Evolutionary conservation across 129 eudicot genomes (phyloP), one percentile per base, ranked within the genome.

Genomic region (Gnaphalium uliginosum): DNA sequence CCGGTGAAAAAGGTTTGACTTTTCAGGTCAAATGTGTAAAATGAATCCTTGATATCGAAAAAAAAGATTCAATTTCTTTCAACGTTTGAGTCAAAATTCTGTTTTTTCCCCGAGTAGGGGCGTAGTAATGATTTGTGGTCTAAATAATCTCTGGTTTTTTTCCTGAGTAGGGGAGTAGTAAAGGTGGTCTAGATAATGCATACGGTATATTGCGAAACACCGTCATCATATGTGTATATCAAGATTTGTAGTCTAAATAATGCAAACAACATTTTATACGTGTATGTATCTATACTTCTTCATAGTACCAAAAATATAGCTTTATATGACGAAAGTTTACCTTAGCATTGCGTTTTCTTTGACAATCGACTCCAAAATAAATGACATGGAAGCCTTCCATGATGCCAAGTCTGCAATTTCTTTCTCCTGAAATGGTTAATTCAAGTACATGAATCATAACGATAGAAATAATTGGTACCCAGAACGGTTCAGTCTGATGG

Each of bases 341-440:
- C 98, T 90, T 46, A 94, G 62, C 73, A 84, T 85, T 85, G 62
- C 59, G 69, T 87, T 94, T 83, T 90, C 93, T 53, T 69, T 82
- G 58, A 82, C 82, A 67, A 85, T 17, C 4, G 74, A 85, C 35
- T 87, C 96, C 74, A 94, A 30, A 73, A 74, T 87, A 13, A 87
- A 76, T 0, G 90, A 81, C 32, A 89, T 82, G 9, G 72, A 78
- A 81, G 72, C 76, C 71, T 86, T 94, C 97, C 97, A 90, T 1
- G 87, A 72, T 69, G 84, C 96, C 6, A 85, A 82, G 23, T 79
- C 90, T 11, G 78, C 43, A 19, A 78, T 59, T 48, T 73, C 87
- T 66, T 79, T 87, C 72, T 89, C 98, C 98, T 90, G 85, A 35
- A 62, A 75, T 26, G 9, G 68, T 79, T 65, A 63, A 51, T 27